Base-by-base conservation (phyloP, 2,329 filamentous ascomycete species). In the Monilinia polystroma region DNA sequence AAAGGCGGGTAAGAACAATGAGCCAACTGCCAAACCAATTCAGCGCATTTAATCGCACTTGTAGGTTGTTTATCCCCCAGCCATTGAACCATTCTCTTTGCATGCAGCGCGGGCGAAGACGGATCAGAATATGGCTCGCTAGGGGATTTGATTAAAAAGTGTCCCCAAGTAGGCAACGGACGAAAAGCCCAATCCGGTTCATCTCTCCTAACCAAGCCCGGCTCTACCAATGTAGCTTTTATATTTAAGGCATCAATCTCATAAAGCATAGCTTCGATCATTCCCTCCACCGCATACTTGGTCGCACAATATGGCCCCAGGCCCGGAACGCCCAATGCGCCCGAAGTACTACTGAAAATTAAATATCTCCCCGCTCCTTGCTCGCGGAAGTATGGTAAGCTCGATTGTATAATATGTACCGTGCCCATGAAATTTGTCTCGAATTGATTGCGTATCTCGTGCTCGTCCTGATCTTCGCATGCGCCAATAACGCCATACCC, bases 381-480 rank as follows among this genome's bases (percentile, higher is more conserved):
- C 70, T 88, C 83, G 63, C 94, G 88, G 73, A 98, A 96, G 79
- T 96, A 92, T 0, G 93, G 93, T 49, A 98, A 81, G 1, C 90
- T 93, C 26, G 91, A 82, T 77, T 97, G 93, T 68, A 98, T 90
- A 73, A 99, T 97, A 79, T 98, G 91, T 68, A 98, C 79, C 0
- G 93, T 96, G 64, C 95, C 95, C 83, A 96, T 94, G 78, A 97
- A 97, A 78, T 99, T 99, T 29, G 93, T 97, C 81, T 96, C 92
- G 79, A 98, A 97, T 78, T 98, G 95, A 75, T 96, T 94, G 67
- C 93, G 90, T 72, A 98, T 86, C 76, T 98, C 95, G 77, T 93
- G 89, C 76, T 97, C 92, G 77, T 97, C 93, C 80, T 98, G 95
- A 79, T 98, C 95, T 79, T 98, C 95, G 78, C 93, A 97, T 1